A percentile compares a stretch with the other conserved stretches of the same genome.
Conservation (phyloP, 106 monocot genomes). For the Apostasia ramifera region DNA sequence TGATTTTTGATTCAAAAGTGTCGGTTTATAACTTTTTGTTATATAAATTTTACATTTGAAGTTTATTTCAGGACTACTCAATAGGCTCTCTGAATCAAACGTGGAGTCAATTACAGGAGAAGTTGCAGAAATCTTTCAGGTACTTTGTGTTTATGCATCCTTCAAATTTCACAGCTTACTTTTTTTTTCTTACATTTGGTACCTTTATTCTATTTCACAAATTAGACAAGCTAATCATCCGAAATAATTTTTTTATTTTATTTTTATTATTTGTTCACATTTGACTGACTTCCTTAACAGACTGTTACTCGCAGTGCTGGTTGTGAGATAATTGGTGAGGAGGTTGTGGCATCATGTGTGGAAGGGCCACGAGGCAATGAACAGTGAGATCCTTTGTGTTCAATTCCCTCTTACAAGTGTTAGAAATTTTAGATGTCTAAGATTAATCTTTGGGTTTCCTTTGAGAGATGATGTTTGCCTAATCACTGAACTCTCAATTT, state of each 20-base stretch:
- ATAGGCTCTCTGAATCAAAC: slow-evolving; percentile 69
- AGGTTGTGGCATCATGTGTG: slow-evolving; percentile 54
- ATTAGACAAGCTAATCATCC: too few species aligned
- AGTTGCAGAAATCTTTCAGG: slow-evolving; percentile 64
- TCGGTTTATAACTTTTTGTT: background rate
- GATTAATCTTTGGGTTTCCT: too few species aligned
- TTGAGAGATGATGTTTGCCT: background rate
- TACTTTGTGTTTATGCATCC: slow-evolving; percentile 7
- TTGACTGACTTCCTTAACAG: slow-evolving; percentile 33
- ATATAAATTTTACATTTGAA: background rate
- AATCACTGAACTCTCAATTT: background rate
- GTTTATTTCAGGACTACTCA: slow-evolving; percentile 47
- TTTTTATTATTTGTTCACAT: background rate
- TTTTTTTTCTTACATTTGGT: background rate
- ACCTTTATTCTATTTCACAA: background rate
- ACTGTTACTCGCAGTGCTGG: slow-evolving; percentile 68
- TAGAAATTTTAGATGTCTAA: background rate
- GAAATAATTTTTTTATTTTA: too few species aligned
- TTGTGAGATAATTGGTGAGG: slow-evolving; percentile 61
- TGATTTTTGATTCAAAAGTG: background rate
- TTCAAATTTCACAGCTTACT: background rate
- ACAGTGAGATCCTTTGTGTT: slow-evolving; percentile 45
- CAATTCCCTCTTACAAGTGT: background rate
- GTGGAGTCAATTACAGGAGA: slow-evolving; percentile 74
- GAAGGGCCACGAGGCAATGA: slow-evolving; percentile 75